A percentile compares a stretch with the other conserved stretches of the same genome.
Evolutionary conservation across 1,139 yeast genomes (phyloP).

Genomic region (Oligophagozyma castellii): DNA sequence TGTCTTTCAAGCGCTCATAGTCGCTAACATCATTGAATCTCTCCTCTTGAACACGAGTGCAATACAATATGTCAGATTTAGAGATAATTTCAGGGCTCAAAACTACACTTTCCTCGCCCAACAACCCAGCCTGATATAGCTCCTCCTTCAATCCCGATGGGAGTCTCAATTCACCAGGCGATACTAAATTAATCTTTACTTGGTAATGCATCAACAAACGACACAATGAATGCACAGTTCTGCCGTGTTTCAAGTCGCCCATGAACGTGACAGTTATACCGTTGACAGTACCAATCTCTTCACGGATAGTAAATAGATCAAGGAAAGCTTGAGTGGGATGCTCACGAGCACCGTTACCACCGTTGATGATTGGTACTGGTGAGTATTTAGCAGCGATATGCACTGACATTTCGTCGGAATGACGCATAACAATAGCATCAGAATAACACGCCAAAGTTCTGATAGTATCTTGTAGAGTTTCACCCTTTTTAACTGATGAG

Average conservation of each 20-base stretch:
- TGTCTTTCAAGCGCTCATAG: slow-evolving; percentile 81
- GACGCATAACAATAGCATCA: slow-evolving; percentile 95
- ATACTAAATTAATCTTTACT: slow-evolving; percentile 82
- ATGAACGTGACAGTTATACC: slow-evolving; percentile 96
- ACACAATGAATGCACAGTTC: slow-evolving; percentile 96
- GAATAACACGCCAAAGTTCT: slow-evolving; percentile 91
- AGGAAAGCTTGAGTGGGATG: slow-evolving; percentile 98
- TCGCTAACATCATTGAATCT: slow-evolving; percentile 66
- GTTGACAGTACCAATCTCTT: slow-evolving; percentile 95
- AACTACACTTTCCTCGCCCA: slow-evolving; percentile 56
- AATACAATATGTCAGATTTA: slow-evolving; percentile 86
- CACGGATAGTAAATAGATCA: slow-evolving; percentile 95
- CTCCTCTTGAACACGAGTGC: slow-evolving; percentile 97
- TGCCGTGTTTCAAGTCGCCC: slow-evolving; percentile 97
- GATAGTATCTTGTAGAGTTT: slow-evolving; percentile 91
- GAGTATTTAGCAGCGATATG: slow-evolving; percentile 92
- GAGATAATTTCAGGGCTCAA: slow-evolving; percentile 77
- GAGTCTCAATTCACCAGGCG: slow-evolving; percentile 77
- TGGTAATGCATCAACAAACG: slow-evolving; percentile 84
- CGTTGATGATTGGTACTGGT: slow-evolving; percentile 93
- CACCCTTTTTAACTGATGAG: slow-evolving; percentile 95
- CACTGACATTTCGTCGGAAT: slow-evolving; percentile 85
- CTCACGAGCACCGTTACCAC: slow-evolving; percentile 95
- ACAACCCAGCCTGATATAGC: slow-evolving; percentile 52
- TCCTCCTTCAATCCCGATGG: slow-evolving; percentile 62